Base-by-base conservation (phyloP, 202 grass and related monocot genomes). In the Panicum hallii region DNA sequence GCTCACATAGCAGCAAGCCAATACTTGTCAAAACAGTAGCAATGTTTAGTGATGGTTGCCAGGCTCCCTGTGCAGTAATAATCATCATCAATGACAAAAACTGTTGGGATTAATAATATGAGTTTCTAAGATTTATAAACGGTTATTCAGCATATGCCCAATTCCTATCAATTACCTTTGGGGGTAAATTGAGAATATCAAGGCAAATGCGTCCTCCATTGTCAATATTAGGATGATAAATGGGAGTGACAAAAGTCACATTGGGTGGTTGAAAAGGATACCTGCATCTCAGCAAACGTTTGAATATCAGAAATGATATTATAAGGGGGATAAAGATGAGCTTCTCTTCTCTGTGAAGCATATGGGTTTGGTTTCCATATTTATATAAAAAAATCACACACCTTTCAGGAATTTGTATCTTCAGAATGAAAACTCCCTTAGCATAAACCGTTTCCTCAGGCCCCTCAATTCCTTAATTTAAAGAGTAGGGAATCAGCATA, bases 161-260 rank as follows among this genome's bases (percentile, higher is more conserved):
- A 47, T 52, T 77, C 5, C 22, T 65, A 73, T 45, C 5, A 74
- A 79, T 55, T 82, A 98, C 95, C 93, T 92, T 98, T 77, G 95
- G 95, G 49, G 93, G 95, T 76, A 98, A 85, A 87, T 98, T 98
- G 41, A 98, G 89, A 90, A 98, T 98, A 89, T 93, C 93, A 87
- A 95, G 95, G 79, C 95, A 98, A 82, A 98, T 93, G 30, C 93
- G 91, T 14, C 95, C 93, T 84, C 91, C 95, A 52, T 90, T 95
- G 79, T 98, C 95, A 23, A 98, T 98, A 78, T 95, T 98, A 45
- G 95, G 95, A 87, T 98, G 92, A 75, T 98, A 98, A 81, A 98
- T 98, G 50, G 92, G 95, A 58, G 92, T 98, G 83, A 88, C 47
- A 85, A 97, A 97, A 23, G 90, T 98, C 65, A 98, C 89, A 81